These are phyloP conservation scores for Verticillium tricorpus DNA, from an alignment of 2,329 filamentous ascomycete species.

Conservation along the genomic window DNA sequence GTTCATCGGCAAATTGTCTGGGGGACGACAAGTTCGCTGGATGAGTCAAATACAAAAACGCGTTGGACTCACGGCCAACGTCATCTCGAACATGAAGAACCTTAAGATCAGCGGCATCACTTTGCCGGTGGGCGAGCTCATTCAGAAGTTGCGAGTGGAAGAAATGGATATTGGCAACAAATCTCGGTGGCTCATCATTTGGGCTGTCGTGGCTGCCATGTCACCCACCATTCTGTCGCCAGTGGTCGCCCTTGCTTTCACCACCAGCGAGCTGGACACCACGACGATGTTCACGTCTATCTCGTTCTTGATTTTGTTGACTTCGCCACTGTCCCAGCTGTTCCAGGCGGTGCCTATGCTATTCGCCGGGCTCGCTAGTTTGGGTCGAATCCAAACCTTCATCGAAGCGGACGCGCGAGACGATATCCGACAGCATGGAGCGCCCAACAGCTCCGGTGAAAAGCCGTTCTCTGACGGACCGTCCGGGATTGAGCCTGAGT, in stretches of 20 bases:
- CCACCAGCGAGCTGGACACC: conserved; percentile 15
- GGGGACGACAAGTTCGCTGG: conserved; percentile 21
- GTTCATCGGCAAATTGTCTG: conserved; percentile 13
- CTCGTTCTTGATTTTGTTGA: conserved; percentile 28
- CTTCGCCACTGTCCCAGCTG: conserved; percentile 22
- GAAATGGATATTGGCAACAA: conserved; percentile 18
- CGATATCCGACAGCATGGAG: neutral
- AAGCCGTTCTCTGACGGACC: conserved; percentile 3
- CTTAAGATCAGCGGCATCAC: conserved; percentile 25
- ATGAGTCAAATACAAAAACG: conserved; percentile 24
- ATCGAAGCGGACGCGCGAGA: conserved; percentile 20
- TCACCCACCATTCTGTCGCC: conserved; percentile 31
- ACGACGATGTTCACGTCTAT: conserved; percentile 24
- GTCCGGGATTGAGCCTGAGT: neutral
- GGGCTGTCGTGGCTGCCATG: conserved; percentile 23
- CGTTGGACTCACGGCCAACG: conserved; percentile 16
- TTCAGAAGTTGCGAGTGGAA: conserved; percentile 17
- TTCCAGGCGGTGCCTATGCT: conserved; percentile 27
- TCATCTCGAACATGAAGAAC: conserved; percentile 21
- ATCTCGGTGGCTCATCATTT: conserved; percentile 19
- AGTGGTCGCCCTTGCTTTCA: conserved; percentile 24
- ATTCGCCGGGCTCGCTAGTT: conserved; percentile 21
- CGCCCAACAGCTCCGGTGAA: neutral
- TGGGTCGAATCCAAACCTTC: conserved; percentile 3
- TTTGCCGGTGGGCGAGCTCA: conserved; percentile 16